These are phyloP conservation scores for Boletus semigastroideus DNA, from an alignment of 1,284 basidiomycete species.

Conservation along the genomic window DNA sequence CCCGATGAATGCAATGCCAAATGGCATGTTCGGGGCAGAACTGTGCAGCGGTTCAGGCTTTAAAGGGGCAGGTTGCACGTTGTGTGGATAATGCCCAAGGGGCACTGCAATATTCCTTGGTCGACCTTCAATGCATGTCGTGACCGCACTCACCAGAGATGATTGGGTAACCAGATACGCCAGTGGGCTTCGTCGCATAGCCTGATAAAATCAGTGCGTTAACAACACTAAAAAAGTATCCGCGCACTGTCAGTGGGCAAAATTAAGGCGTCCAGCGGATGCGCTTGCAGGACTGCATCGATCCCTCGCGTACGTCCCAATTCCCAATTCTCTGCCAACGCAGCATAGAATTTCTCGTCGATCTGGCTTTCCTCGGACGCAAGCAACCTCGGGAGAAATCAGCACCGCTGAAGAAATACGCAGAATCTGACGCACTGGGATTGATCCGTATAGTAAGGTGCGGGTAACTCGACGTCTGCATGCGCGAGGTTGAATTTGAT, in stretches of 20 bases:
- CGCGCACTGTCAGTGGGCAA: conserved; percentile 39
- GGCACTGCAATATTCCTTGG: conserved; percentile 33
- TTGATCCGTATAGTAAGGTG: conserved; percentile 42
- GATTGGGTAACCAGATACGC: conserved; percentile 31
- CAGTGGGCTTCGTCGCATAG: conserved; percentile 25
- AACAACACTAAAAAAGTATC: background rate
- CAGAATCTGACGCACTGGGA: conserved; percentile 37
- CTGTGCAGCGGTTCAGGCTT: conserved; percentile 30
- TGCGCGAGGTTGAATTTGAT: conserved; percentile 47
- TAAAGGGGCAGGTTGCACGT: conserved; percentile 22
- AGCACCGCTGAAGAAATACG: background rate
- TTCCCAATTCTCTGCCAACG: conserved; percentile 38
- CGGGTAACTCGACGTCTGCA: conserved; percentile 39
- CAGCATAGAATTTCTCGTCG: conserved; percentile 39
- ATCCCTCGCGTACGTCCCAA: conserved; percentile 45
- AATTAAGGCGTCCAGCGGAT: conserved; percentile 47
- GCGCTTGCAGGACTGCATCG: conserved; percentile 41
- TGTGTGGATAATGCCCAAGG: conserved; percentile 44
- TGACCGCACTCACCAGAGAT: conserved; percentile 25
- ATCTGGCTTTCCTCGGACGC: conserved; percentile 37
- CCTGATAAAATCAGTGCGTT: conserved; percentile 8
- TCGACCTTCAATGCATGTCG: background rate
- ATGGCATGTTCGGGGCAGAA: conserved; percentile 45
- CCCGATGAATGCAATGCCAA: conserved; percentile 53
- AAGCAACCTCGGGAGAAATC: conserved; percentile 34